Evolutionary conservation across 164 flowering plant genomes (phyloP), one percentile per base, ranked within the genome.

Genomic region (Malania oleifera): DNA sequence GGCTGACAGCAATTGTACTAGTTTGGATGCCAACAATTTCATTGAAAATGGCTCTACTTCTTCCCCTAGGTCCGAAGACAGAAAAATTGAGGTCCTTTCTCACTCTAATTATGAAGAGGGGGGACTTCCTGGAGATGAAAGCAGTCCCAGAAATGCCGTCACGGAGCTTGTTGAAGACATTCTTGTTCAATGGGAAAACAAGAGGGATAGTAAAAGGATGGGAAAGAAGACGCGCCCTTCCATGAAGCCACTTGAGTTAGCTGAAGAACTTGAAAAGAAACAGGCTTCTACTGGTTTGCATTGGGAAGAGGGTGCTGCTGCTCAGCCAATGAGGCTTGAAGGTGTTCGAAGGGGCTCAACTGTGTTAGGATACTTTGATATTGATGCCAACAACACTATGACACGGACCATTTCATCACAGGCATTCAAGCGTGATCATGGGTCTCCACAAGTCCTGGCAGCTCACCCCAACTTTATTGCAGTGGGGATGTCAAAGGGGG

Each of bases 281-380:
- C 82, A 81, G 51, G 99, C 97, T 26, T 90, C 77, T 55, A 84
- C 88, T 52, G 97, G 87, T 60, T 65, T 88, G 78, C 85, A 93
- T 53, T 81, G 76, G 87, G 96, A 85, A 70, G 95, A 88, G 69
- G 99, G 95, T 54, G 97, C 89, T 17, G 95, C 96, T 59, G 91
- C 99, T 51, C 99, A 86, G 50, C 99, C 99, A 20, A 93, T 93
- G 99, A 86, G 88, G 75, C 95, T 93, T 56, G 97, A 93, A 70
- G 99, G 99, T 70, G 87, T 82, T 7, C 67, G 80, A 24, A 77
- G 86, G 58, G 91, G 89, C 0, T 91, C 96, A 15, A 89, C 88
- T 23, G 86, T 84, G 0, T 71, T 90, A 59, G 97, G 97, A 43
- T 93, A 93, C 72, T 89, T 93, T 77, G 86, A 90, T 61, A 70